Conservation (phyloP, 2,329 filamentous ascomycete species). For the Trichoderma breve region DNA sequence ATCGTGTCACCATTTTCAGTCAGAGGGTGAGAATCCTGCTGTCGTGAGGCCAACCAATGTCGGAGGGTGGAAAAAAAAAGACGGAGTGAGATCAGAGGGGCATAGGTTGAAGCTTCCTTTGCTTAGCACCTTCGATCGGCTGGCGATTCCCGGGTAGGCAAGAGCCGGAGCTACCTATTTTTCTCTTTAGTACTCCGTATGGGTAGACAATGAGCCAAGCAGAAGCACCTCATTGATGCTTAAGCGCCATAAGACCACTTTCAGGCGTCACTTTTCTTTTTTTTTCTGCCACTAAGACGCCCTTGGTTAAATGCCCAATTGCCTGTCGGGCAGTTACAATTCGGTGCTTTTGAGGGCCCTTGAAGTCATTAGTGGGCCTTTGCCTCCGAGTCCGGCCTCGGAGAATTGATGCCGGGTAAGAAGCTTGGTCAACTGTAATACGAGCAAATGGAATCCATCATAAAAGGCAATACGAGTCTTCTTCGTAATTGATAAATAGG, state of each 20-base stretch:
- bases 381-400: conserved; percentile 19
- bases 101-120: conserved; percentile 3
- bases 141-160: conserved; percentile 6
- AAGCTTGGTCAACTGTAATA: not conserved
- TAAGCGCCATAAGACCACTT: not conserved
- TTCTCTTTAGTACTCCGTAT: not conserved
- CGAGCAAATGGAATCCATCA: not conserved
- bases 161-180: not conserved
- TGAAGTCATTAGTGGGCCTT: not conserved
- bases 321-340: not conserved
- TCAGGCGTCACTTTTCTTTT: not conserved
- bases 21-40: not conserved
- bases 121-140: not conserved
- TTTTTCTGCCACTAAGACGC: not conserved
- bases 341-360: not conserved
- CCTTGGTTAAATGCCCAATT: not conserved
- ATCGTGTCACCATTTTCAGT: conserved; percentile 24
- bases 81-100: not conserved
- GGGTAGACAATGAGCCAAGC: not conserved
- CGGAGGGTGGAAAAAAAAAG: not conserved
- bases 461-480: not conserved
- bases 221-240: not conserved
- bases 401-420: not conserved
- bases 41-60: not conserved
- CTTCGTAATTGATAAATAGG: not conserved